phyloP scores from a whole-genome alignment of 169 alveolate genomes.

The Plasmodium vivax region DNA sequence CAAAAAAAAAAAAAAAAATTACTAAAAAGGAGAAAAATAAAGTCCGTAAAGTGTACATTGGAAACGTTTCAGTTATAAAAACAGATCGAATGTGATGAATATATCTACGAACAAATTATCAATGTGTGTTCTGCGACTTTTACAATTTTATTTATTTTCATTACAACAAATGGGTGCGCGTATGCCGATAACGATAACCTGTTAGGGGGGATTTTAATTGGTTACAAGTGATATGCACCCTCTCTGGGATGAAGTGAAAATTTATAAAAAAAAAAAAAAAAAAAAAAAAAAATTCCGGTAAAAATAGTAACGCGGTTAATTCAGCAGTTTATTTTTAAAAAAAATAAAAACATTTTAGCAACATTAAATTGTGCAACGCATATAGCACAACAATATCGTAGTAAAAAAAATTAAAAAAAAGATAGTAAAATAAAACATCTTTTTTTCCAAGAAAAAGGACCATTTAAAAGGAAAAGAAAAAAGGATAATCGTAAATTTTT shows the following conservation, averaged over 20 bases:
- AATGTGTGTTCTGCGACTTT: neutral
- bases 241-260: neutral
- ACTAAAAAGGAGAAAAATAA: neutral
- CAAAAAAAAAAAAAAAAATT: neutral
- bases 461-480: neutral
- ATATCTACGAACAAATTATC: neutral
- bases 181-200: neutral
- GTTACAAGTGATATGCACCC: neutral
- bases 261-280: neutral
- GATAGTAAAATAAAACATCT: neutral
- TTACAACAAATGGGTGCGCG: neutral
- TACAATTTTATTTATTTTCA: neutral
- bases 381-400: neutral
- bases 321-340: neutral
- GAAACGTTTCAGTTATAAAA: neutral
- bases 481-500: neutral
- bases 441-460: neutral
- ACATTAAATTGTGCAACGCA: neutral
- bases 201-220: neutral
- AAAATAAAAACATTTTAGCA: neutral
- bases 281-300: neutral
- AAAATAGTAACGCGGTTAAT: neutral
- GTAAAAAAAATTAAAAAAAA: neutral
- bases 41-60: neutral
- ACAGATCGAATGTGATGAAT: neutral